Conservation (phyloP, 306 rosid genomes). For the Astragalus glycyphyllos region DNA sequence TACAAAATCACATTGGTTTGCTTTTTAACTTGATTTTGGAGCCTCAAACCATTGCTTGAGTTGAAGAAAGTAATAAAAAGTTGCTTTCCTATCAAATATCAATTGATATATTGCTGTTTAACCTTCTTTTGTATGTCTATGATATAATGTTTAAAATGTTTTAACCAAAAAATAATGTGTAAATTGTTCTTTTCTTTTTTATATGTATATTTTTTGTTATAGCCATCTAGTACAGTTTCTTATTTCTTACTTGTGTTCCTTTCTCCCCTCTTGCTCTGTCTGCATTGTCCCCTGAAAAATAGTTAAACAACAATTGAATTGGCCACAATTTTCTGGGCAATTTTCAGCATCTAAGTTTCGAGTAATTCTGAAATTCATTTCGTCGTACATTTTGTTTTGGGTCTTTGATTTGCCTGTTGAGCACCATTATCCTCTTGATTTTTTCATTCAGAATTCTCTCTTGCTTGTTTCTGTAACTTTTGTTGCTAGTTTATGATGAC, state of each 20-base stretch:
- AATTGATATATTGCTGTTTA: slow-evolving; percentile 17
- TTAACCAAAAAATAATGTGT: background rate
- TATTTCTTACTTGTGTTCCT: slow-evolving; percentile 52
- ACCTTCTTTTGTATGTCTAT: background rate
- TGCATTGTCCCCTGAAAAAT: slow-evolving; percentile 58
- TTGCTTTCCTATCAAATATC: background rate
- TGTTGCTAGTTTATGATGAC: slow-evolving; percentile 52
- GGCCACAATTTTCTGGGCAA: slow-evolving; percentile 53
- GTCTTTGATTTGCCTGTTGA: slow-evolving; percentile 58
- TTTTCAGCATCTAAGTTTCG: slow-evolving; percentile 49
- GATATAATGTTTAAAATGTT: background rate
- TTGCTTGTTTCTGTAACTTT: slow-evolving; percentile 59
- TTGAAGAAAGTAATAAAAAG: background rate
- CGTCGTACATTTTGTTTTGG: slow-evolving; percentile 36
- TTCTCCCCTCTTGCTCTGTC: slow-evolving; percentile 44
- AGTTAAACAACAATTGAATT: slow-evolving; percentile 61
- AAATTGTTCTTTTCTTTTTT: background rate
- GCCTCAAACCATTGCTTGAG: background rate
- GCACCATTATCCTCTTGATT: slow-evolving; percentile 63
- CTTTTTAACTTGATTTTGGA: background rate
- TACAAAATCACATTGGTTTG: background rate
- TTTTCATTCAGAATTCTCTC: slow-evolving; percentile 62
- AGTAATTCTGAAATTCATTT: slow-evolving; percentile 58
- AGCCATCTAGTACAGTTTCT: slow-evolving; percentile 51
- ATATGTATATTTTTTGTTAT: slow-evolving; percentile 24